phyloP scores from a whole-genome alignment of 306 rosid species.

The Acacia acuminata region DNA sequence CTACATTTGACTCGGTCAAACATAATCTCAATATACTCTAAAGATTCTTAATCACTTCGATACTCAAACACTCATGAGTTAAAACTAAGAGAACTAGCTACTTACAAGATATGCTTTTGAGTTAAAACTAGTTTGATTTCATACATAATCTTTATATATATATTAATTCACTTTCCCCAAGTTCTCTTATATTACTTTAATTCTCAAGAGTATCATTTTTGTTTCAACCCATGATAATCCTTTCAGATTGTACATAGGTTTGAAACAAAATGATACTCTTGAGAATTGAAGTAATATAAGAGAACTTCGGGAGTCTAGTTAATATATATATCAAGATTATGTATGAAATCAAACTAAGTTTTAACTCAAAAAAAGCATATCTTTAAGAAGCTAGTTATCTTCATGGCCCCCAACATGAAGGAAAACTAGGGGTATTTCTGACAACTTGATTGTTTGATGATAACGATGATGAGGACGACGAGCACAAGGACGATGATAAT shows the following conservation, averaged over 20 bases:
- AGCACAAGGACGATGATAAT: constrained; percentile 10
- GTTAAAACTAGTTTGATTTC: neutral
- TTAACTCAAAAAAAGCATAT: neutral
- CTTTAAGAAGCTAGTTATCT: neutral
- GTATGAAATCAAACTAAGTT: neutral
- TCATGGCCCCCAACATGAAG: constrained; percentile 16
- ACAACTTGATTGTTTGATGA: constrained; percentile 3
- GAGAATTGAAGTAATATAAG: neutral
- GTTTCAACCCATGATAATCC: neutral
- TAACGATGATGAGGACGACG: neutral
- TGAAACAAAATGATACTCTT: neutral
- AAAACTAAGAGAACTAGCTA: neutral
- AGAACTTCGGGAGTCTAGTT: neutral
- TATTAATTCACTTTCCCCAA: neutral
- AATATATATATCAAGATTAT: neutral
- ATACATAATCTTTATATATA: neutral
- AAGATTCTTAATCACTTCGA: neutral
- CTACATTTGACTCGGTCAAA: neutral
- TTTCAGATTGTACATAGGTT: neutral
- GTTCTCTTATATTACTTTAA: neutral
- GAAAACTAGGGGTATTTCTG: neutral
- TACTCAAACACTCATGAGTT: neutral
- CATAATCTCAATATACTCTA: neutral
- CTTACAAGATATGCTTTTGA: neutral
- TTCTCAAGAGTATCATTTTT: neutral